Evolutionary conservation across 257 asterid genomes (phyloP).

Genomic region (Gynochthodes officinalis): DNA sequence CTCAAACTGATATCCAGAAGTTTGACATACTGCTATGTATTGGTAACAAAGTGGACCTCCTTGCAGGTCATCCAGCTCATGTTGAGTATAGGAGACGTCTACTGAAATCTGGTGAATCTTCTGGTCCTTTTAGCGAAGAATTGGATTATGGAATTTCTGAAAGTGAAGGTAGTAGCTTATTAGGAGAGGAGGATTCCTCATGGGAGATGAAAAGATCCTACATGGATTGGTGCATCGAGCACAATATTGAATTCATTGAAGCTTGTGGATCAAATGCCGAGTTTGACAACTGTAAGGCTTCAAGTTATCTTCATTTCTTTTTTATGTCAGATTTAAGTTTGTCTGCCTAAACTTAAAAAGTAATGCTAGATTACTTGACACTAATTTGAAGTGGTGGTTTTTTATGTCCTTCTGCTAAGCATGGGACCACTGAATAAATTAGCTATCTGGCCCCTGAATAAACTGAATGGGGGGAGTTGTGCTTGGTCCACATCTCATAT

Average conservation of each 20-base stretch:
- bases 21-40: conserved; percentile 76
- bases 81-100: conserved; percentile 63
- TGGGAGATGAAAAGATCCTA: conserved; percentile 50
- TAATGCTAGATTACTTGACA: neutral
- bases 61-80: conserved; percentile 85
- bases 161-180: conserved; percentile 79
- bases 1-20: conserved; percentile 59
- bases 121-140: conserved; percentile 30
- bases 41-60: conserved; percentile 94
- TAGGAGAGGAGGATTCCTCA: conserved; percentile 65
- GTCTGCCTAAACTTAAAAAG: neutral
- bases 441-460: too few species aligned
- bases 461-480: too few species aligned
- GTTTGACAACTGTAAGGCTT: conserved; percentile 77
- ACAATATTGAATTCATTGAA: conserved; percentile 79
- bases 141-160: conserved; percentile 74
- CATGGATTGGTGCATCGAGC: conserved; percentile 81
- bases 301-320: neutral
- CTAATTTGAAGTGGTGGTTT: neutral
- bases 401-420: neutral
- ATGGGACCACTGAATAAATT: neutral
- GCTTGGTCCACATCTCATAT: neutral
- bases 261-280: conserved; percentile 82
- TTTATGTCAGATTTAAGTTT: neutral
- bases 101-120: conserved; percentile 48